Base-by-base conservation (phyloP, 164 flowering plant genomes). In the Vitis cinerea region DNA sequence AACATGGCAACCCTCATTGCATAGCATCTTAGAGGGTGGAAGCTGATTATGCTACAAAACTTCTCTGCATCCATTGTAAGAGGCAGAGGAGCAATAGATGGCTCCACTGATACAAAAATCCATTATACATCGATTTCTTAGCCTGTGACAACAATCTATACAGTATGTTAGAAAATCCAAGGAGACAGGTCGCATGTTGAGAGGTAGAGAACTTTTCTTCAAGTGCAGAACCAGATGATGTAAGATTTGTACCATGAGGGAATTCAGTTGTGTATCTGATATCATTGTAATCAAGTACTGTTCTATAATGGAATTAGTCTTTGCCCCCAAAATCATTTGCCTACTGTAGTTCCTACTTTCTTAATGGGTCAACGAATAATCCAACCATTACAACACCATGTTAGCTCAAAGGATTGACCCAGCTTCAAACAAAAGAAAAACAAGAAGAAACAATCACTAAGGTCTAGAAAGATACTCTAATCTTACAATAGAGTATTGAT, bases 1-100 rank as follows among this genome's bases (percentile, higher is more conserved):
- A 78, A 69, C 75, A 30, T 96, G 99, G 99, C 94, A 90, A 16
- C 99, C 99, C 8, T 85, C 93, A 8, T 69, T 96, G 47, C 81
- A 84, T 14, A 91, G 97, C 87, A 96, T 96, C 66, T 93, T 97
- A n/a, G 99, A 95, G 70, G 84, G 89, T 50, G 77, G 62, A 61
- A 87, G 83, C 78, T 90, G 73, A 85, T 63, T 4, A 49, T 65
- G 53, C 64, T 57, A 31, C 63, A 15, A 44, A 64, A 31, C 8
- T 61, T 57, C 60, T 15, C 31, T n/a, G 57, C 63, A 65, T 61
- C 49, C 12, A 53, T 59, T 31, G 60, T 60, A 11, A 23, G 31
- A 30, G 59, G 66, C 68, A 70, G 57, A 9, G 63, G 60, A 64
- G 65, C 67, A 64, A 37, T 44, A 13, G 56, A 49, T 47, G 14